Conservation (phyloP, 2,329 filamentous ascomycete species). For the Pseudogymnoascus sp. region DNA sequence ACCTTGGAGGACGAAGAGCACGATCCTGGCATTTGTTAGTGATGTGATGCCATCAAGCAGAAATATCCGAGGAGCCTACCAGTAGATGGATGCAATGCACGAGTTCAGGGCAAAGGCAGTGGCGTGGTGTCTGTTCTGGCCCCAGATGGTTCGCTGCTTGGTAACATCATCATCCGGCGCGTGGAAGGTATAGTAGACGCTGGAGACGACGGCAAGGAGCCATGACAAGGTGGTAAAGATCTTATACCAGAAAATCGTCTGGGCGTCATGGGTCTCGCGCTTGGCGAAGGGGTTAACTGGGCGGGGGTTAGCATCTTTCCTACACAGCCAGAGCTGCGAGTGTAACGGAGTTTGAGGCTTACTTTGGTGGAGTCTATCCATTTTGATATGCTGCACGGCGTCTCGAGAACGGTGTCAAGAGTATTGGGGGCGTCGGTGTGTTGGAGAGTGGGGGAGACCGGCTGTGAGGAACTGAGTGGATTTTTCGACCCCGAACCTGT, state of each 20-base stretch:
- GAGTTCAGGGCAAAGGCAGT: conserved; percentile 72
- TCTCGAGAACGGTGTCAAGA: background rate
- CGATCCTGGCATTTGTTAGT: conserved; percentile 42
- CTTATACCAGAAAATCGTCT: conserved; percentile 64
- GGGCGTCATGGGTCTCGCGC: conserved; percentile 55
- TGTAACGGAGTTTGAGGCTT: background rate
- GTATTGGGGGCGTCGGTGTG: background rate
- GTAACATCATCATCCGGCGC: conserved; percentile 54
- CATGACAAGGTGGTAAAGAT: conserved; percentile 66
- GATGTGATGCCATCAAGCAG: background rate
- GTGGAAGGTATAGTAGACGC: conserved; percentile 66
- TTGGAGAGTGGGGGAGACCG: background rate
- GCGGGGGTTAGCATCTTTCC: conserved; percentile 4
- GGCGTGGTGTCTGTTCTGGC: conserved; percentile 56
- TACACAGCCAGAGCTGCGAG: background rate
- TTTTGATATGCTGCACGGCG: background rate
- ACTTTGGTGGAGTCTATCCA: conserved; percentile 10
- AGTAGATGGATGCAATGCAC: conserved; percentile 62
- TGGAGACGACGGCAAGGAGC: conserved; percentile 62
- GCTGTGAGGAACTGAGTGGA: background rate
- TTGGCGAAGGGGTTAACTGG: conserved; percentile 69
- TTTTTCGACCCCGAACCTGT: background rate
- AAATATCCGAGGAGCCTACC: conserved; percentile 39
- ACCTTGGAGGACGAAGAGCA: conserved; percentile 67
- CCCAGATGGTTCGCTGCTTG: conserved; percentile 61